Evolutionary conservation across 495 filamentous ascomycete species (phyloP), one percentile per base, ranked within the genome.

Genomic region (Podospora fimiseda): DNA sequence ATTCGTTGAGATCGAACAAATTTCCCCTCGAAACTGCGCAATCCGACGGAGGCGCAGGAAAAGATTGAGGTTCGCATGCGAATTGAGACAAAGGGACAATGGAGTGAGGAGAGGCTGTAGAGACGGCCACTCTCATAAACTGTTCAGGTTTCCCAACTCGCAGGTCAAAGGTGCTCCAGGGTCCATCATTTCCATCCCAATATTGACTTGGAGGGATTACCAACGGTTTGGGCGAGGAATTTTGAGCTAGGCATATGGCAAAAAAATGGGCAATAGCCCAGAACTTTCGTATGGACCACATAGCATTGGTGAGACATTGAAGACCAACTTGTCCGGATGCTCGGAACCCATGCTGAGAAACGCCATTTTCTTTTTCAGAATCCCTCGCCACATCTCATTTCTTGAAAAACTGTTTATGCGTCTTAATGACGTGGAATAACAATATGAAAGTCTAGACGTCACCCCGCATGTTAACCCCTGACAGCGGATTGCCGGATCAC

Each of bases 131-230:
- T 22, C 70, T 67, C 24, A 75, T 58, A 52, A 57, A 63, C 52
- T 81, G 77, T 23, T 67, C 55, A 6, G 79, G 78, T 6, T 65
- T 70, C 42, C 79, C 80, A 9, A 81, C 64, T 15, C 65, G 60
- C 19, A 82, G 47, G 38, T 62, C 64, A 54, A 81, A 80, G 4
- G 76, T 72, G 27, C 71, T 75, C 79, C 78, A 81, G 9, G 63
- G 60, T 15, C 79, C 78, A 61, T 81, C 78, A 57, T 71, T 70
- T 13, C 78, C 78, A 33, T 78, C 75, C 69, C 58, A 61, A 16
- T 58, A 41, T 16, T 58, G 73, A 56, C 57, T 71, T 43, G 62
- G 60, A 13, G 52, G 61, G 51, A 61, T 54, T 2, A 65, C 64
- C 3, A 73, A 38, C 14, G 72, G 66, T 3, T 40, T 36, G 0